phyloP scores from a whole-genome alignment of 768 basidiomycete genomes.

The Nidularia pulvinata region DNA sequence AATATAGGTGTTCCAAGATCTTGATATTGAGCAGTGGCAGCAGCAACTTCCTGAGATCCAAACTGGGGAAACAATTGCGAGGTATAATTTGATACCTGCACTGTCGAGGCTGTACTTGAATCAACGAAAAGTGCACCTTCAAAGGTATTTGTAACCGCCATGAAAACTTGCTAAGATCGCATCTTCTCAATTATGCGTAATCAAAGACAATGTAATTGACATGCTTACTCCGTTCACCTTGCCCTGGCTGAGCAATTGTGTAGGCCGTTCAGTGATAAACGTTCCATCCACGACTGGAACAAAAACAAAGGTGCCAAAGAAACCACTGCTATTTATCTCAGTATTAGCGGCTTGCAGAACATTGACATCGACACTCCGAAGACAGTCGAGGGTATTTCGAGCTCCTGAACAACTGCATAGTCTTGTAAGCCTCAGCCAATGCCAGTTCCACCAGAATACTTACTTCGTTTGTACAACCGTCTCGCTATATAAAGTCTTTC shows the following conservation, averaged over 20 bases:
- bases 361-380: slow-evolving; percentile 22
- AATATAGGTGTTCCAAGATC: slow-evolving; percentile 25
- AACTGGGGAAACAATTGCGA: slow-evolving; percentile 36
- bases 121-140: slow-evolving; percentile 39
- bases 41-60: slow-evolving; percentile 15
- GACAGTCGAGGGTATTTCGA: slow-evolving; percentile 26
- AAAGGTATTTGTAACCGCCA: slow-evolving; percentile 35
- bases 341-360: slow-evolving; percentile 24
- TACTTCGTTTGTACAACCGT: too few species aligned
- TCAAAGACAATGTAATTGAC: too few species aligned
- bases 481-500: too few species aligned
- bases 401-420: too few species aligned
- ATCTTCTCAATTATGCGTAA: too few species aligned
- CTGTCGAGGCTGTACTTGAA: slow-evolving; percentile 16
- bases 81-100: slow-evolving; percentile 26
- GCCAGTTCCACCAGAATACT: too few species aligned
- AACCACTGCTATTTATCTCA: slow-evolving; percentile 16
- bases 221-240: slow-evolving; percentile 34
- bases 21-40: slow-evolving; percentile 22
- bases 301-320: slow-evolving; percentile 31
- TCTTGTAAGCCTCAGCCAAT: too few species aligned
- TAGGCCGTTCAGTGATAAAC: slow-evolving; percentile 36
- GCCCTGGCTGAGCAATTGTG: slow-evolving; percentile 23
- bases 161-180: slow-evolving; percentile 19
- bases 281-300: slow-evolving; percentile 40